Percentiles rank a stretch among this genome's conserved stretches.
These are phyloP conservation scores for Populus deltoides DNA, from an alignment of 345 rosid genomes.

Conservation along the genomic window DNA sequence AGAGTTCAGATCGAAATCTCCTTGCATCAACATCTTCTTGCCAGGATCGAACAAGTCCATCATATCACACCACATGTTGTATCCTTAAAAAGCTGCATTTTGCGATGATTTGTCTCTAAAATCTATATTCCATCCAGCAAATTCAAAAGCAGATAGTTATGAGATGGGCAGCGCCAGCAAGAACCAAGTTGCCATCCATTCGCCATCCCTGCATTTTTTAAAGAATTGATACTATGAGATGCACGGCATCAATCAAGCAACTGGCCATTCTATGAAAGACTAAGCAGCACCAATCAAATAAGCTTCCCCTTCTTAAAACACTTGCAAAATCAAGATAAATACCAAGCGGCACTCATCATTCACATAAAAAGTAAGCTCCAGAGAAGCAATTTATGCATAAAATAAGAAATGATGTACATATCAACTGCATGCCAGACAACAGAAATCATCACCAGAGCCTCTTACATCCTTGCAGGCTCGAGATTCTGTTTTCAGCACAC, in stretches of 20 bases:
- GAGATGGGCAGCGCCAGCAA: constrained; percentile 1
- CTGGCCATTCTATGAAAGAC: not conserved
- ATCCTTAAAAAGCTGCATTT: constrained; percentile 11
- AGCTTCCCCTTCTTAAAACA: not conserved
- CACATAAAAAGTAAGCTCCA: not conserved
- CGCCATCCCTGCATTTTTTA: not conserved
- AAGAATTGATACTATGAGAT: not conserved
- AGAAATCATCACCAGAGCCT: not conserved
- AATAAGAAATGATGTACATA: not conserved
- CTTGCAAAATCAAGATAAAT: not conserved
- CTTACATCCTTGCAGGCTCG: not conserved
- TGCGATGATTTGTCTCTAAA: not conserved
- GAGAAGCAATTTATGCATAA: not conserved
- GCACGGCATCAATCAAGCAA: not conserved
- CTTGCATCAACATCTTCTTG: constrained; percentile 28
- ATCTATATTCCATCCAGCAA: constrained; percentile 4
- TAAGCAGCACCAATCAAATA: not conserved
- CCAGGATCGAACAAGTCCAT: constrained; percentile 11
- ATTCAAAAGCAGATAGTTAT: not conserved
- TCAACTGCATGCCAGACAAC: not conserved
- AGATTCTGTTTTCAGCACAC: not conserved
- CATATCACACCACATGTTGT: constrained; percentile 15
- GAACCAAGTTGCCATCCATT: not conserved
- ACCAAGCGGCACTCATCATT: not conserved
- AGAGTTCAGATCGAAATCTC: constrained; percentile 35